Evolutionary conservation across 1,284 basidiomycete genomes (phyloP).

Genomic region (Testicularia cyperi): DNA sequence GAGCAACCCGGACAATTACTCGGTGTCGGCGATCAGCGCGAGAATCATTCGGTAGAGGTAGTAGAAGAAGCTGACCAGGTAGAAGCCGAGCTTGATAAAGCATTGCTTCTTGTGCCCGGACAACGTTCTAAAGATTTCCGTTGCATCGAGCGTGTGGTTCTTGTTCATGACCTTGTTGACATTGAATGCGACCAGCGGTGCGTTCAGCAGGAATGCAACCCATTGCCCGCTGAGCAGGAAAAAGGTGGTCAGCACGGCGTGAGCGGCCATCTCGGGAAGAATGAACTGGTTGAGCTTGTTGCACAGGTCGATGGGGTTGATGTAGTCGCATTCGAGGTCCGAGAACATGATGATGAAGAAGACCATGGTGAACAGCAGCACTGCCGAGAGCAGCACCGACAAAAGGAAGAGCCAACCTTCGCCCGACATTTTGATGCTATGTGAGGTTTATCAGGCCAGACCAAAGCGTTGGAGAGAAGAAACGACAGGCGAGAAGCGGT

Average conservation of each 20-base stretch:
- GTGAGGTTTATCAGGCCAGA: too few relatives aligned
- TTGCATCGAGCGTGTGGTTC: conserved; percentile 98
- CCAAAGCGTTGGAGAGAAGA: background rate
- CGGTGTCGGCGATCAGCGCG: conserved; percentile 43
- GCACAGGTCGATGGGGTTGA: conserved; percentile 99
- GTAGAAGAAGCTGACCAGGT: conserved; percentile 59
- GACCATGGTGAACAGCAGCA: conserved; percentile 59
- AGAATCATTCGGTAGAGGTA: conserved; percentile 57
- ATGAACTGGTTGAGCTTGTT: conserved; percentile 99
- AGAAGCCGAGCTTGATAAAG: conserved; percentile 65
- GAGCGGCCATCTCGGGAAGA: conserved; percentile 90
- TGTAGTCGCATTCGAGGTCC: conserved; percentile 70
- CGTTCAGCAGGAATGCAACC: conserved; percentile 87
- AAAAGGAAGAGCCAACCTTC: conserved; percentile 58
- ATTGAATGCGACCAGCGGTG: conserved; percentile 85
- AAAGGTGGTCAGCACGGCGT: conserved; percentile 76
- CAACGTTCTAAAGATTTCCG: conserved; percentile 96
- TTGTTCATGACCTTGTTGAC: conserved; percentile 95
- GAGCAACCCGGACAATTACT: too few relatives aligned
- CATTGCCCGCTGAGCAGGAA: conserved; percentile 76
- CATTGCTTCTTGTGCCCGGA: conserved; percentile 87
- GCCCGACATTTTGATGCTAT: conserved; percentile 40
- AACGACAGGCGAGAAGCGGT: too few relatives aligned
- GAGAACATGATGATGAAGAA: conserved; percentile 88
- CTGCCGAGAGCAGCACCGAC: conserved; percentile 56